Evolutionary conservation across 352 stramenopile species (phyloP).

Genomic region (Globisporangium camurandrum): DNA sequence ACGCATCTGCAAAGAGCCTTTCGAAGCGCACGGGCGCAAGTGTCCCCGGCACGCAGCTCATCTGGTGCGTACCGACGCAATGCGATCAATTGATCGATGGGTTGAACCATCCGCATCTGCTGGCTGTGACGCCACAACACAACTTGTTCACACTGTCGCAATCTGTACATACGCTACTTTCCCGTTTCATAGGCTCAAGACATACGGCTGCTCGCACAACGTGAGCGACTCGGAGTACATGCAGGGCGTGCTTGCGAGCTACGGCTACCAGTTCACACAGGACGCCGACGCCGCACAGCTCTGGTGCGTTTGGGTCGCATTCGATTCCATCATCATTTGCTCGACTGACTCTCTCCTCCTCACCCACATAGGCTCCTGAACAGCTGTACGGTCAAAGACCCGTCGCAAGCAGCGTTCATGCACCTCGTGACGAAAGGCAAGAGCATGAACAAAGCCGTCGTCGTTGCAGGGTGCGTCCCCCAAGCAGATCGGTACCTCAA

Average conservation of each 20-base stretch:
- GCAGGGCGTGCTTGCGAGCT: constrained; percentile 83
- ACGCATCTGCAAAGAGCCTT: constrained; percentile 7
- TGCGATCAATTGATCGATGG: too few relatives aligned
- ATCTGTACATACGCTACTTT: neutral
- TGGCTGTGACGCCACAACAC: too few relatives aligned
- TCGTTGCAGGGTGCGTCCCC: constrained; percentile 88
- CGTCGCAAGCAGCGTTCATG: constrained; percentile 86
- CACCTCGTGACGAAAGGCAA: constrained; percentile 83
- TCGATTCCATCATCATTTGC: too few relatives aligned
- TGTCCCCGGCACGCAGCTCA: constrained; percentile 64
- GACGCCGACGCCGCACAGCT: constrained; percentile 70
- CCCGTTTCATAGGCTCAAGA: constrained; percentile 58
- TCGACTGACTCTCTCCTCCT: too few relatives aligned
- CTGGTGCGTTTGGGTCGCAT: constrained; percentile 55
- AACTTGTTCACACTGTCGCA: too few relatives aligned
- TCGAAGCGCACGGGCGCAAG: constrained; percentile 6
- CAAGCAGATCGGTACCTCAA: constrained; percentile 85
- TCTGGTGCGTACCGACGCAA: constrained; percentile 43
- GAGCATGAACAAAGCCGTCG: constrained; percentile 72
- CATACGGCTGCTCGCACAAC: constrained; percentile 92
- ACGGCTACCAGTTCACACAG: constrained; percentile 85
- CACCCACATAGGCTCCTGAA: constrained; percentile 87
- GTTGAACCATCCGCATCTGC: too few relatives aligned
- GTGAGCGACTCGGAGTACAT: constrained; percentile 93
- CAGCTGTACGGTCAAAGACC: constrained; percentile 92